Evolutionary conservation across 1,284 basidiomycete genomes (phyloP).

Genomic region (Ceraceosorus bombacis): DNA sequence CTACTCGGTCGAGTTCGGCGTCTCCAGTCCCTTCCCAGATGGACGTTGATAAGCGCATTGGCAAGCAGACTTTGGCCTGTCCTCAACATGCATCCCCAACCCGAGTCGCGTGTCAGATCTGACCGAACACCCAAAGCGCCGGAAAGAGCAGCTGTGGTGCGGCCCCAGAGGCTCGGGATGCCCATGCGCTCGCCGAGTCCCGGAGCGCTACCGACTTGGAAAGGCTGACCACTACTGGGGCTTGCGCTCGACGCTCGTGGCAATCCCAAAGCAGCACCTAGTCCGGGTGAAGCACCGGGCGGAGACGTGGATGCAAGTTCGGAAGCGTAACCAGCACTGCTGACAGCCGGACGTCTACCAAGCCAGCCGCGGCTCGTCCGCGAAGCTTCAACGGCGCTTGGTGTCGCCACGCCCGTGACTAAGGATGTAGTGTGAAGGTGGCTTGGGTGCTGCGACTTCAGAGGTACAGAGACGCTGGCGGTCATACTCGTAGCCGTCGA

Average conservation of each 20-base stretch:
- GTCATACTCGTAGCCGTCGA: neutral
- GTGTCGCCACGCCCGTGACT: no score
- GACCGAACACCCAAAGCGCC: slow-evolving; percentile 19
- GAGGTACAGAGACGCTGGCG: neutral
- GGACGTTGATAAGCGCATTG: slow-evolving; percentile 72
- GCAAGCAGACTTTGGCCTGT: slow-evolving; percentile 89
- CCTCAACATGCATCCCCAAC: slow-evolving; percentile 96
- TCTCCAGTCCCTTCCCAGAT: slow-evolving; percentile 58
- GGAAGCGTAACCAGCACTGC: slow-evolving; percentile 14
- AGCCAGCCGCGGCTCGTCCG: slow-evolving; percentile 13
- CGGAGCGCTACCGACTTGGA: neutral
- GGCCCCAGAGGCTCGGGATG: slow-evolving; percentile 33
- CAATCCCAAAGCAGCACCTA: slow-evolving; percentile 13
- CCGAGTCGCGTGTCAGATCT: slow-evolving; percentile 85
- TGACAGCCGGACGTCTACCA: slow-evolving; percentile 19
- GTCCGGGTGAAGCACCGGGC: slow-evolving; percentile 6
- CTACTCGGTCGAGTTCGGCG: slow-evolving; percentile 13
- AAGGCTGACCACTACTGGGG: neutral
- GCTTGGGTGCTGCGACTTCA: neutral
- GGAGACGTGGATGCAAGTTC: slow-evolving; percentile 2
- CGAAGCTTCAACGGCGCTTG: neutral
- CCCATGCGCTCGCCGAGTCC: slow-evolving; percentile 40
- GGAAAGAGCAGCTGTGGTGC: slow-evolving; percentile 37
- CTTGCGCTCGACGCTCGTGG: neutral
- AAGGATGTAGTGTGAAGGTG: no score